Base-by-base conservation (phyloP, 1,284 basidiomycete species). In the Tilletia indica region DNA sequence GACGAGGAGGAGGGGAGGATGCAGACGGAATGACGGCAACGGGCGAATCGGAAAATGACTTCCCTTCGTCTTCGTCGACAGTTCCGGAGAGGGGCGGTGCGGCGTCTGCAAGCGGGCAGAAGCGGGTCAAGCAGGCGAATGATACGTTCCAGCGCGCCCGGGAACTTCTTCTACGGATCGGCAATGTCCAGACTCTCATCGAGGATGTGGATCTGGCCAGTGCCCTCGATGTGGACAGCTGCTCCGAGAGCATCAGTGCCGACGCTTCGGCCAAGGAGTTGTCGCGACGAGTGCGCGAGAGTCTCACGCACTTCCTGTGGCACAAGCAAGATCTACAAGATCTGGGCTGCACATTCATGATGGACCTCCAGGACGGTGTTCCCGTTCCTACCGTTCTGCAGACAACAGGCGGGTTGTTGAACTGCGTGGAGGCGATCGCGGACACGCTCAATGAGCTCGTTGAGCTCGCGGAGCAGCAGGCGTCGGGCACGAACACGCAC, bases 151-250 rank as follows among this genome's bases (percentile, higher is more conserved):
- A 19, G 6, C 58, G 54, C 21, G 68, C 61, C 49, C 25, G 38
- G 16, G 67, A 61, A 16, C 9, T 76, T 6, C 71, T 78, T 5
- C 61, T 71, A 3, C 66, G 72, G 0, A 71, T 70, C 38, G 76
- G 76, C 11, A 58, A 71, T 0, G 45, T 79, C 14, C 71, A 75
- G n/a, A 45, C 67, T 8, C 66, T 73, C 34, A n/a, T 80, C 25
- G 80, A 82, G 68, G 77, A 78, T 58, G 68, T 80, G 36, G 79
- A 80, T 51, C 54, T 82, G 2, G 80, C 80, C 34, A 73, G 75
- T 5, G 64, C 72, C 25, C 73, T 82, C 21, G 80, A 82, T 61
- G 74, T 80, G 31, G 80, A 82, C 63, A 79, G 78, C 4, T 64
- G 61, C 61, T 64, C 61, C 4, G 48, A 56, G 8, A 72, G 74